Conservation (phyloP, 192 early-diverging fungal species). For the Entophlyctis luteolus region DNA sequence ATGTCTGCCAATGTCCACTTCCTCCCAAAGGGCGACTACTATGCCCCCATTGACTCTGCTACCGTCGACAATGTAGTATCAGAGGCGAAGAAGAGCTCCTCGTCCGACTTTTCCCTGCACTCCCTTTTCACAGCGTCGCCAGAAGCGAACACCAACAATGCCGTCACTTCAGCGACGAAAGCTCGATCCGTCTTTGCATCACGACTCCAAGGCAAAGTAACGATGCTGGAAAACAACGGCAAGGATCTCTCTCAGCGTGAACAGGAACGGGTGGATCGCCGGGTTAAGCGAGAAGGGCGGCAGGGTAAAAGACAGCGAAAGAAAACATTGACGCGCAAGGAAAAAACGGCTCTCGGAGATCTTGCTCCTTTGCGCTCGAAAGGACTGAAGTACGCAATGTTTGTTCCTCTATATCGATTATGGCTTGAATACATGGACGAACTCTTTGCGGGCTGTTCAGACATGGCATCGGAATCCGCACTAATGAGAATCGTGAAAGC, state of each 20-base stretch:
- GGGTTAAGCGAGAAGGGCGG: constrained; percentile 25
- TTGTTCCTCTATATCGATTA: constrained; percentile 67
- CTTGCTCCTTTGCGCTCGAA: constrained; percentile 32
- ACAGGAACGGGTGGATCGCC: neutral
- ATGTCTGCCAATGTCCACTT: no score
- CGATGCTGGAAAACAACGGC: constrained; percentile 52
- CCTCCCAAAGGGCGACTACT: no score
- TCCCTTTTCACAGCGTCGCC: no score
- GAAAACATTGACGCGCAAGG: constrained; percentile 61
- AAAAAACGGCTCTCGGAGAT: constrained; percentile 54
- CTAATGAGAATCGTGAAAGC: constrained; percentile 66
- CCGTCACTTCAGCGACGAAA: no score
- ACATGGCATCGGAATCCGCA: neutral
- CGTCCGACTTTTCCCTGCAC: no score
- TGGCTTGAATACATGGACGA: constrained; percentile 76
- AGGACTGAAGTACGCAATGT: constrained; percentile 53
- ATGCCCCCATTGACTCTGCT: no score
- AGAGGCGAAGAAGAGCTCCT: no score
- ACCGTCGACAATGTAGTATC: no score
- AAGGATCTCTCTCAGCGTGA: constrained; percentile 9
- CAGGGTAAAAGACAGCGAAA: constrained; percentile 6
- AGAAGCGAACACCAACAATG: no score
- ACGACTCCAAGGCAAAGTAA: constrained; percentile 50
- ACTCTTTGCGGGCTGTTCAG: constrained; percentile 31
- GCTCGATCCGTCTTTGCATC: no score